These are phyloP conservation scores for Cornus florida DNA, from an alignment of 148 eudicot species.

Conservation along the genomic window DNA sequence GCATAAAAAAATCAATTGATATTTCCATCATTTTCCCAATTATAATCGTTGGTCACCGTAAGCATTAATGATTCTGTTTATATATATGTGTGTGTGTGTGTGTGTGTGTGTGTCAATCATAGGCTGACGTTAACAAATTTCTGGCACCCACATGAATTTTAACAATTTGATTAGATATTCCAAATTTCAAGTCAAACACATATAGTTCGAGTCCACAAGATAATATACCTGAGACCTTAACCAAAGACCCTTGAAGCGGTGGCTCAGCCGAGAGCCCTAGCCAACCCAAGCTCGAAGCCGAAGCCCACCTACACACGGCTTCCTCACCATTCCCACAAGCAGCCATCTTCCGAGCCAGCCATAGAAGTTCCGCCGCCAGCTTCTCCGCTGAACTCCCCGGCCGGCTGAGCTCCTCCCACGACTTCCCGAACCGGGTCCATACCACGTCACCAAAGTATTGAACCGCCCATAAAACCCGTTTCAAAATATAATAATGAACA, in stretches of 20 bases:
- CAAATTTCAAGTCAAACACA: too few species aligned
- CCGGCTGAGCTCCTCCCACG: slow-evolving; percentile 13
- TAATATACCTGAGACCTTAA: slow-evolving; percentile 62
- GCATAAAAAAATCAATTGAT: too few species aligned
- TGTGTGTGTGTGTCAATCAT: too few species aligned
- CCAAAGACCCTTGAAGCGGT: slow-evolving; percentile 63
- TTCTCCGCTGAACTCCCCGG: slow-evolving; percentile 55
- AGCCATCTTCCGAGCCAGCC: slow-evolving; percentile 73
- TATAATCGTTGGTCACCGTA: too few species aligned
- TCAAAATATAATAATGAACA: slow-evolving; percentile 15
- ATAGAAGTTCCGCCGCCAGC: slow-evolving; percentile 70
- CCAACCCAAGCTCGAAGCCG: slow-evolving; percentile 61
- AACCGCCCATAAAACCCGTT: slow-evolving; percentile 34
- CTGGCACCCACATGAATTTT: too few species aligned
- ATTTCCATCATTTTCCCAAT: too few species aligned
- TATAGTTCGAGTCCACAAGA: not conserved
- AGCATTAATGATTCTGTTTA: too few species aligned
- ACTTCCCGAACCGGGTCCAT: slow-evolving; percentile 34
- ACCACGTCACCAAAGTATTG: slow-evolving; percentile 24
- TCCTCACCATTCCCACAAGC: slow-evolving; percentile 57
- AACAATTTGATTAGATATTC: too few species aligned
- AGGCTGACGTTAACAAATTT: too few species aligned
- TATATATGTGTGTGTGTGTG: too few species aligned
- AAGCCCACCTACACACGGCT: slow-evolving; percentile 63
- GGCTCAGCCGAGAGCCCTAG: slow-evolving; percentile 56